Conservation (phyloP, 2,329 filamentous ascomycete species). For the Colletotrichum costaricense region DNA sequence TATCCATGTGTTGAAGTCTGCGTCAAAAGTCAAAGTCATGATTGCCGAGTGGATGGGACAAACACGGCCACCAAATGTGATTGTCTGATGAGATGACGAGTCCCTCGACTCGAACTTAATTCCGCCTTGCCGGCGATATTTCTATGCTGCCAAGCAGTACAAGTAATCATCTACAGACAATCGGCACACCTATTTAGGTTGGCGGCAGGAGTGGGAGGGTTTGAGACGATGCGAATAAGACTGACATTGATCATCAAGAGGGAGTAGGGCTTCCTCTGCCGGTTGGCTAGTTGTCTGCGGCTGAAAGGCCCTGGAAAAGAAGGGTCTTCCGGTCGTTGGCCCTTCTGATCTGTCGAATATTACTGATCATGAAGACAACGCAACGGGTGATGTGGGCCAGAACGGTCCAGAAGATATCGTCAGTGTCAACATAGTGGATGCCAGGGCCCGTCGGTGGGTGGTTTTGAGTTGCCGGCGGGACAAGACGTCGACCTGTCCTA, state of each 20-base stretch:
- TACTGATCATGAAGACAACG: neutral
- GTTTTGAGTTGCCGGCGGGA: neutral
- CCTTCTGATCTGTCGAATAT: neutral
- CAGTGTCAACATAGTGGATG: neutral
- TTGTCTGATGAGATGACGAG: slow-evolving; percentile 23
- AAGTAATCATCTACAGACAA: neutral
- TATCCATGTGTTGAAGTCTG: neutral
- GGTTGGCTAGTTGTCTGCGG: slow-evolving; percentile 7
- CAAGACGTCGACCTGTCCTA: neutral
- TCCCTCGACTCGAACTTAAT: slow-evolving; percentile 16
- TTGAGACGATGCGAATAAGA: neutral
- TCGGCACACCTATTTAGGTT: neutral
- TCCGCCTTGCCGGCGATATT: slow-evolving; percentile 5
- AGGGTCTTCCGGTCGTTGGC: neutral
- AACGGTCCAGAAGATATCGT: neutral
- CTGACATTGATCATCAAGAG: neutral
- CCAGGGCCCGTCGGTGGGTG: neutral
- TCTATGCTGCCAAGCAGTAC: slow-evolving; percentile 4
- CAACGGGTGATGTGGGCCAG: neutral
- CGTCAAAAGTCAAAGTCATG: neutral
- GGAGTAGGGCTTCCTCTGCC: neutral
- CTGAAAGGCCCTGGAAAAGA: neutral
- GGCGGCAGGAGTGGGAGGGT: neutral
- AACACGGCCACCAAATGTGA: slow-evolving; percentile 15
- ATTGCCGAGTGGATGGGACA: slow-evolving; percentile 11